Base-by-base conservation (phyloP, 2,329 filamentous ascomycete genomes). In the Pseudocercospora musae region DNA sequence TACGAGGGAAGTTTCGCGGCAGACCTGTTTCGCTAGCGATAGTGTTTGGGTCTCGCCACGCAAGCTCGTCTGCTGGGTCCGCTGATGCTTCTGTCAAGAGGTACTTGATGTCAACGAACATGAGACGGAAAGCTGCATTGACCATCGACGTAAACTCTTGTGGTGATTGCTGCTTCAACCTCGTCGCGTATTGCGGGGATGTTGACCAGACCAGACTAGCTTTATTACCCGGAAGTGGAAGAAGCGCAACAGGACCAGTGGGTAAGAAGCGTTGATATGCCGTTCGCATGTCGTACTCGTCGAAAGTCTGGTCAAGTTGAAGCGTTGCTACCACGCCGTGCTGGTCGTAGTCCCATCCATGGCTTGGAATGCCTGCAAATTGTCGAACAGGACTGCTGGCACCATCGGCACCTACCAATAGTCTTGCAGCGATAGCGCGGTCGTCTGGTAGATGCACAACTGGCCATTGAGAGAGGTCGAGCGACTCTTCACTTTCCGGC, bases 211-310 rank as follows among this genome's bases (percentile, higher is more conserved):
- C 95, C 4, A 99, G 82, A 0, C 92, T 93, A 4, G 93, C 89
- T 74, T 86, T 85, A 66, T 90, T 89, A 20, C 90, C 90, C 0
- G 95, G 95, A 8, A 99, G 81, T 1, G 95, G 95, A 1, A 99
- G 85, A 79, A 98, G 87, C 18, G 95, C 95, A 57, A 98, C 87
- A 0, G 95, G 95, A 0, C 95, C 95, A 0, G 91, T 91, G 3
- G 95, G 95, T 13, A 99, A 82, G 79, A 99, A 99, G 59, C 95
- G 87, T 78, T 99, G 95, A 76, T 96, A 99, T 25, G 95, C 95
- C 54, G 89, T 92, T 74, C 90, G 92, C 9, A 70, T 57, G n/a
- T 69, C 67, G 31, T 58, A 31, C 25, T 62, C 62, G 27, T 52
- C 55, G 63, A 70, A 73, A 15, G 55, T 50, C 62, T 76, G 75